phyloP scores from a whole-genome alignment of 73 alveolate genomes.

The Breviolum minutum region DNA sequence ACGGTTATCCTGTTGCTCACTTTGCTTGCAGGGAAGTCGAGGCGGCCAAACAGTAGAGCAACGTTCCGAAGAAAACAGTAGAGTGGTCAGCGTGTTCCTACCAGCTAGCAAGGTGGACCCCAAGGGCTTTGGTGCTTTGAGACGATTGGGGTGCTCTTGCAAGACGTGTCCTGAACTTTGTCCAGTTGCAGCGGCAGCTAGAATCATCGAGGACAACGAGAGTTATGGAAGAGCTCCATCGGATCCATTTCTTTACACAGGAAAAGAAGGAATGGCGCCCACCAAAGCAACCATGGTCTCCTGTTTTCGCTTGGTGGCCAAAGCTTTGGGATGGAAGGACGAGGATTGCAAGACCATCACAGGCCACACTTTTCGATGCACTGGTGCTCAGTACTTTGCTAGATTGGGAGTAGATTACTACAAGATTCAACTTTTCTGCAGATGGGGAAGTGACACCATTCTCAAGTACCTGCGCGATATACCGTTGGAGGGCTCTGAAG shows the following conservation, averaged over 20 bases:
- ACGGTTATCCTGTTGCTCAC: not conserved
- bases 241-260: not conserved
- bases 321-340: not conserved
- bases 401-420: conserved; percentile 1
- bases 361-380: not conserved
- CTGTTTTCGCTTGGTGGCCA: not conserved
- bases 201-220: not conserved
- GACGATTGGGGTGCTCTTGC: not conserved
- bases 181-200: not conserved
- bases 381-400: conserved; percentile 4
- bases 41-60: no score
- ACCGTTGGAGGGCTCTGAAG: conserved; percentile 11
- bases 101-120: conserved; percentile 38
- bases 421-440: conserved; percentile 35
- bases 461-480: conserved; percentile 3
- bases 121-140: not conserved
- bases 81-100: not conserved
- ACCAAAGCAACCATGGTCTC: not conserved
- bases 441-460: conserved; percentile 12
- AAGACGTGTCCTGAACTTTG: not conserved
- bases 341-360: not conserved
- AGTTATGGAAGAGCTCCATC: not conserved
- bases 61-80: not conserved
- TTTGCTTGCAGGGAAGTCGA: conserved; percentile 63
- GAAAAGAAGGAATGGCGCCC: not conserved